Conservation (phyloP, 805 yeast species). For the Saccharomycopsis oosterbeekiorum region DNA sequence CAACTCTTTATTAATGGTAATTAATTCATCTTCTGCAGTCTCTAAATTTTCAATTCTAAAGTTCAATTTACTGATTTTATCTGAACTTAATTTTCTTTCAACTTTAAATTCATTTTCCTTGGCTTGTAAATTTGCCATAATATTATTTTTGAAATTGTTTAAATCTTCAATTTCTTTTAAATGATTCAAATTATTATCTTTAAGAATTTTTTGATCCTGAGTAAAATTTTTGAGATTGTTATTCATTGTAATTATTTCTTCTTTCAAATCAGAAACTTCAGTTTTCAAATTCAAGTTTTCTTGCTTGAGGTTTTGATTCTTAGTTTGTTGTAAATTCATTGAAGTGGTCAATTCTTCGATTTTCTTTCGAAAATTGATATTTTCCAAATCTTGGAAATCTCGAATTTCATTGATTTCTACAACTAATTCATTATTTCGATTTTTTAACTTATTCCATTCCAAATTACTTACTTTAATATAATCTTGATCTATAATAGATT, state of each 20-base stretch:
- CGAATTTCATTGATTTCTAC: constrained; percentile 19
- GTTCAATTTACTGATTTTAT: constrained; percentile 40
- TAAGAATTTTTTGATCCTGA: background rate
- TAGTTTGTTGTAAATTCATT: constrained; percentile 10
- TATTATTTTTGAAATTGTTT: constrained; percentile 41
- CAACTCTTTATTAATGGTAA: constrained; percentile 34
- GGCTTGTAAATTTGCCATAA: constrained; percentile 57
- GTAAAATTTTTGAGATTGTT: background rate
- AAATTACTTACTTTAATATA: constrained; percentile 3
- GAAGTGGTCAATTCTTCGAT: background rate
- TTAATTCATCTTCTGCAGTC: constrained; percentile 33
- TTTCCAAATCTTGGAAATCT: constrained; percentile 6
- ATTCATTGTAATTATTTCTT: background rate
- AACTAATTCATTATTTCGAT: constrained; percentile 18
- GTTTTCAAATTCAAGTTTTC: constrained; percentile 18
- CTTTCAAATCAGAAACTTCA: background rate
- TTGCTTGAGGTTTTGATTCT: constrained; percentile 2
- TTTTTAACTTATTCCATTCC: constrained; percentile 19
- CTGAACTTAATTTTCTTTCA: constrained; percentile 41
- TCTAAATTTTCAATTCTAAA: constrained; percentile 40
- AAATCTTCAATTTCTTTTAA: background rate
- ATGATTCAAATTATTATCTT: background rate
- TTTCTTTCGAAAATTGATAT: background rate
- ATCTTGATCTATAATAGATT: background rate
- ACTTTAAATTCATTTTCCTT: constrained; percentile 49